Conservation (phyloP, 495 filamentous ascomycete species). For the Penicillium canariense region DNA sequence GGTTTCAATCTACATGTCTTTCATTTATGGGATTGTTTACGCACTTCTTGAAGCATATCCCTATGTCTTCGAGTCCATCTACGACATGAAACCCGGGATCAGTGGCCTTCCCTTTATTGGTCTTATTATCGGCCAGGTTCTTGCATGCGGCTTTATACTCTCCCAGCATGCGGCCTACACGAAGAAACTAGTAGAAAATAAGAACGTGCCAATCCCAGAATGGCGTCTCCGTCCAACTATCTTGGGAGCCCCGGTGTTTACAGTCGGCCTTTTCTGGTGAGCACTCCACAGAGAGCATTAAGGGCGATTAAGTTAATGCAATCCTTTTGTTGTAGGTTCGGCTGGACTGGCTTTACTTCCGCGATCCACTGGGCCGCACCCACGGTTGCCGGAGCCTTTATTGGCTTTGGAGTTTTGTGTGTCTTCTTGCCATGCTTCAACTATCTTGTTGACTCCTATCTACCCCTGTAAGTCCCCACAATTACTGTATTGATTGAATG, state of each 20-base stretch:
- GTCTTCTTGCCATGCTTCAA: constrained; percentile 43
- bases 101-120: constrained; percentile 40
- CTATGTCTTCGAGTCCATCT: constrained; percentile 36
- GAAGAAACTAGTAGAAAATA: constrained; percentile 31
- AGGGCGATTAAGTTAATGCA: not conserved
- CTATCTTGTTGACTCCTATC: constrained; percentile 42
- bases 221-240: constrained; percentile 47
- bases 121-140: constrained; percentile 34
- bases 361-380: constrained; percentile 39
- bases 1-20: constrained; percentile 46
- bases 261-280: constrained; percentile 56
- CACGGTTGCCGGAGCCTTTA: constrained; percentile 29
- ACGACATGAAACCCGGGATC: constrained; percentile 37
- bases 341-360: constrained; percentile 37
- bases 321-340: constrained; percentile 30
- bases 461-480: constrained; percentile 62
- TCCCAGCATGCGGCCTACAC: constrained; percentile 29
- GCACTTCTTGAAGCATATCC: constrained; percentile 46
- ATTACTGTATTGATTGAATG: not conserved
- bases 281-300: not conserved
- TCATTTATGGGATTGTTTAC: constrained; percentile 47
- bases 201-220: constrained; percentile 35
- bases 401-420: constrained; percentile 36
- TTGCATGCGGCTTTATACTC: constrained; percentile 30
- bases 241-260: constrained; percentile 49